Evolutionary conservation across 306 rosid genomes (phyloP), one percentile per base, ranked within the genome.

Genomic region (Acacia confusa): DNA sequence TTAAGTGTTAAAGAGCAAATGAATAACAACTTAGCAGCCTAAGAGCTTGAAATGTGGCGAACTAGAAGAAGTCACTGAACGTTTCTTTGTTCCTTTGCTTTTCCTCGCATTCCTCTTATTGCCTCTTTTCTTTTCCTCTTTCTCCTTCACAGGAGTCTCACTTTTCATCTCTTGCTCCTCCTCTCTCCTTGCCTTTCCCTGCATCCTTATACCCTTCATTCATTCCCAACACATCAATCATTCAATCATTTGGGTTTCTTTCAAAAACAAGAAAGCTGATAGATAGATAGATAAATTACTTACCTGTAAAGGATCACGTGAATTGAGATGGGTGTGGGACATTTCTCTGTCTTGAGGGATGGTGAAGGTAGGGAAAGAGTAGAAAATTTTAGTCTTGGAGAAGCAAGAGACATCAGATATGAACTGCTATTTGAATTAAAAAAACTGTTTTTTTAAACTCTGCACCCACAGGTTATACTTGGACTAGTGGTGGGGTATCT

Each of bases 41-140:
- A 94, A 70, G 45, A 89, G 41, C 71, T 88, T 88, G 27, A 90
- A 79, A 77, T 82, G 90, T 30, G 89, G 88, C 98, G 95, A 94
- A 80, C 45, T 80, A 43, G 87, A 58, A 80, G 90, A 30, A 20
- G 27, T 7, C 64, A 10, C 5, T 57, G 24, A 20, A 22, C 61
- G 81, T 84, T 89, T 94, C 84, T 91, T 94, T 69, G 43, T 74
- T 73, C 22, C 72, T 69, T 84, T 86, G 89, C 47, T 47, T 82
- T 85, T 83, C 65, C 79, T 87, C 70, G 80, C 93, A 77, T 80
- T 86, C 76, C 48, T 67, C 72, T 67, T 47, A 14, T 47, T 67
- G 7, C 28, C 27, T 67, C 28, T 38, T 20, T 77, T 86, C 72
- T 82, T 91, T 74, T 45, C 78, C 76, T 58, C 87, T 71, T 81